Evolutionary conservation across 495 filamentous ascomycete species (phyloP), one percentile per base, ranked within the genome.

Genomic region (Daldinia decipiens): DNA sequence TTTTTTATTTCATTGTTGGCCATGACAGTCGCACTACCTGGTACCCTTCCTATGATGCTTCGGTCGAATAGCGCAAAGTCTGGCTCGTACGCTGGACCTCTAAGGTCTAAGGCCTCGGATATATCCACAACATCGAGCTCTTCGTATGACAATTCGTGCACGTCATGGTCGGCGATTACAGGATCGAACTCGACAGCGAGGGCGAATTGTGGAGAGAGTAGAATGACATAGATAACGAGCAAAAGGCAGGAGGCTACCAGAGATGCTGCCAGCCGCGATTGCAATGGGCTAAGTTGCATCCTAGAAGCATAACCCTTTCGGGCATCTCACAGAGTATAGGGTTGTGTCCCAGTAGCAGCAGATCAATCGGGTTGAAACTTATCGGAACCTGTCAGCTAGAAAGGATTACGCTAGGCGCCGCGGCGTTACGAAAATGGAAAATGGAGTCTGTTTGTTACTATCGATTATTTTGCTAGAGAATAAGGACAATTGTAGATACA

Each of bases 261-360:
- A 34, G 87, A 90, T 74, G 90, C 89, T 77, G 85, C 87, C 70
- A 93, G 80, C 70, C 88, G 88, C 79, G 87, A 90, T 83, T 91
- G 90, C 67, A 91, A 80, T 67, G 84, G 87, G 75, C 86, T 87
- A 70, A 87, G 82, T 73, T 87, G 88, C 89, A 92, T 92, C 59
- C 62, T 73, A 70, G 32, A 58, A 54, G 65, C 76, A 77, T 76
- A 77, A 76, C 82, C 81, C 76, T 76, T 60, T 60, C 66, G 77
- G 76, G 77, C 76, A 54, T 74, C 62, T 59, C 62, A 67, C 59
- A 56, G 55, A 21, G 51, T 36, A 54, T 63, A 56, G 53, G 50
- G 62, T 65, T 47, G 61, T 58, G 61, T 52, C 40, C 65, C 65
- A 65, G 47, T 36, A 55, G 56, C 56, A 55, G 60, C 32, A 62